Conservation (phyloP, 345 rosid species). For the Brassica carinata region DNA sequence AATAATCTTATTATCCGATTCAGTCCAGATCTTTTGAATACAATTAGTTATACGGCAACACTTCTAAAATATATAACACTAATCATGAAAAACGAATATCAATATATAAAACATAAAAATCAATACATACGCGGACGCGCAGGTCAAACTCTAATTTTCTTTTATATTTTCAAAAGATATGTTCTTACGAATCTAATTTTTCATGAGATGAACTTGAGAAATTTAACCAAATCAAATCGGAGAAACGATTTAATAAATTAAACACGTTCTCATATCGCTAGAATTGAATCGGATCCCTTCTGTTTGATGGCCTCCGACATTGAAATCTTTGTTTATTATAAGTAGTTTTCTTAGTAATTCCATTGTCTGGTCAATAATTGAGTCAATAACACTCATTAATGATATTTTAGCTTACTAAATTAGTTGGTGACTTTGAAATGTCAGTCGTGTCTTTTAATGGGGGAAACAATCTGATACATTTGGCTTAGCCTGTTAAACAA, state of each 20-base stretch:
- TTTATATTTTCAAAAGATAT: background rate
- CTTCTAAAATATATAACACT: no score
- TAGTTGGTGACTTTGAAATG: slow-evolving; percentile 2
- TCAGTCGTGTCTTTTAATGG: slow-evolving; percentile 24
- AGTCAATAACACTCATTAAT: slow-evolving; percentile 2
- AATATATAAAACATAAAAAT: no score
- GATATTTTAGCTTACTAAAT: background rate
- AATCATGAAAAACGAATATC: no score
- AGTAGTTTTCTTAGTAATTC: background rate
- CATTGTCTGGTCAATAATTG: background rate
- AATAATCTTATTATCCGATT: no score
- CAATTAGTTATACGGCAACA: no score
- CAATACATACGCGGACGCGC: no score
- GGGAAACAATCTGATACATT: slow-evolving; percentile 25
- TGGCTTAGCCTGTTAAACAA: background rate
- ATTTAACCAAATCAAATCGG: background rate
- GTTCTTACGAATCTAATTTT: background rate
- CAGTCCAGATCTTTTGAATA: no score
- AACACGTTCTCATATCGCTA: slow-evolving; percentile 34
- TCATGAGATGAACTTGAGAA: background rate
- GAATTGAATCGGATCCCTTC: slow-evolving; percentile 24
- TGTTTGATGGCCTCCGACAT: slow-evolving; percentile 15
- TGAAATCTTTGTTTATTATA: background rate
- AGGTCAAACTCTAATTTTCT: background rate
- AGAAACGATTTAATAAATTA: slow-evolving; percentile 8